Percentiles rank a stretch among this genome's conserved stretches.
phyloP scores from a whole-genome alignment of 192 early-diverging fungal genomes.

The Rhizophagus sp. region DNA sequence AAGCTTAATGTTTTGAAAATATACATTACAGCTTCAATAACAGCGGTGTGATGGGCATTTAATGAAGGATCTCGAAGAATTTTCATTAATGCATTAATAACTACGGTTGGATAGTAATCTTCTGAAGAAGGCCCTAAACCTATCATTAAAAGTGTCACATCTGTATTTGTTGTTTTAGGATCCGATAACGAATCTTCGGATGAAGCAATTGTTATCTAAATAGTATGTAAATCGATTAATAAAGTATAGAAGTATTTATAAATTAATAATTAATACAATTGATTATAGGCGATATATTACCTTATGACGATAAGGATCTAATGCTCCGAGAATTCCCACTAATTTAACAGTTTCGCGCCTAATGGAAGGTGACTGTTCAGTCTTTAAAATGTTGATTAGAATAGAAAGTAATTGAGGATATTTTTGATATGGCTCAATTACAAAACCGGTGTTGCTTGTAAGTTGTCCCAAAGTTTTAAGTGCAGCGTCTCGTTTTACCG shows the following conservation, averaged over 20 bases:
- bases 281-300: constrained; percentile 26
- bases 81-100: constrained; percentile 83
- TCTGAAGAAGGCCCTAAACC: constrained; percentile 81
- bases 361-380: constrained; percentile 72
- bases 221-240: constrained; percentile 6
- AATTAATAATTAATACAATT: too few species aligned
- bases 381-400: constrained; percentile 79
- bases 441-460: constrained; percentile 82
- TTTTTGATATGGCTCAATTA: constrained; percentile 86
- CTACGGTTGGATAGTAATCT: constrained; percentile 90
- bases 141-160: constrained; percentile 56
- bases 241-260: background rate
- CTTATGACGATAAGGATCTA: constrained; percentile 86
- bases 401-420: constrained; percentile 84
- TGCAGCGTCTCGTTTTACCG: constrained; percentile 84
- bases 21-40: constrained; percentile 88
- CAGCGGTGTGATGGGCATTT: constrained; percentile 80
- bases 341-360: constrained; percentile 84
- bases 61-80: constrained; percentile 83
- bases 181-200: constrained; percentile 54
- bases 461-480: constrained; percentile 85
- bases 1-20: constrained; percentile 89
- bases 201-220: constrained; percentile 51
- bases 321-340: constrained; percentile 91
- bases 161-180: constrained; percentile 52